Evolutionary conservation across 768 basidiomycete species (phyloP), one percentile per base, ranked within the genome.

Genomic region (Agaricus blazei): DNA sequence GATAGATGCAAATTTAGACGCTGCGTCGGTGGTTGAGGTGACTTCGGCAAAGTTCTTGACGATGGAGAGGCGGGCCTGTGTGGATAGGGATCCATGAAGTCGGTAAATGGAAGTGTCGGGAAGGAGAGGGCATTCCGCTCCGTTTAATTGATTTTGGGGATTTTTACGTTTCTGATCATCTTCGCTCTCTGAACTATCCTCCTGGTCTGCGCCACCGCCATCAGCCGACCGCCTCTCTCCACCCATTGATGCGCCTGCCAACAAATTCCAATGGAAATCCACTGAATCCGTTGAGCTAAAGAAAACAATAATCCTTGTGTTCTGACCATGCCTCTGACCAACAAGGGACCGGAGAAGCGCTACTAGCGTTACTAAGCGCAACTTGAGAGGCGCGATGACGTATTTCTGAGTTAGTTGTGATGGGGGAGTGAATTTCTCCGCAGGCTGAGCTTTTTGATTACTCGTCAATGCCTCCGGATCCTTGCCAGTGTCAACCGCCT

Each of bases 281-380:
- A 99, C 97, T 2, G 97, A 95, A 69, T 98, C 96, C 4, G 94
- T 98, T 64, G 93, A 98, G 62, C 90, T 96, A 58, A 99, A 73
- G 71, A 99, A 99, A 4, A 99, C 93, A 46, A 99, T 93, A 53
- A 97, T 82, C 69, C 90, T 93, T 41, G 77, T 77, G 9, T 81
- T 80, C 41, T 74, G 74, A 29, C 69, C 69, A 61, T 75, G 76
- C 24, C 80, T 74, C 68, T 86, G 81, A 4, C 86, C 74, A 28
- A 94, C 74, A n/a, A 96, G 75, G 5, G 83, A 82, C 24, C 97
- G 85, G 24, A 98, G 73, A 9, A 98, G 76, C 3, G 96, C 88
- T 31, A 98, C 77, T 23, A 99, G 81, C 0, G 92, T 80, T 31
- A 98, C 97, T 31, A 98, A 77, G n/a, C 97, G 88, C 29, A 98